Conservation (phyloP, 345 rosid genomes). For the Anacardium occidentale region DNA sequence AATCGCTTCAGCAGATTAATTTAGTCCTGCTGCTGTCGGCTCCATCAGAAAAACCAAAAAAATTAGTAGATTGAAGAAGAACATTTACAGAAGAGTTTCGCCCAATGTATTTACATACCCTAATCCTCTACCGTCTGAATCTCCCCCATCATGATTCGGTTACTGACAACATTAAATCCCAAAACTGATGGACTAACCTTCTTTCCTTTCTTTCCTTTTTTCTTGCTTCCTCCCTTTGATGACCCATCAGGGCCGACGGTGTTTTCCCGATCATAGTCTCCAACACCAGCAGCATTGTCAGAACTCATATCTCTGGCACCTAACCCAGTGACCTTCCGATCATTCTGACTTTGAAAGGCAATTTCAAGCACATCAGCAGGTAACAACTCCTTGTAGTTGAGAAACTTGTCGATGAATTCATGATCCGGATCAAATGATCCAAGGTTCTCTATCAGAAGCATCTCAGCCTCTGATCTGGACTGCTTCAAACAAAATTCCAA, state of each 20-base stretch:
- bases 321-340: conserved; percentile 37
- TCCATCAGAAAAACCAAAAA: conserved; percentile 23
- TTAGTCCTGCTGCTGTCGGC: conserved; percentile 35
- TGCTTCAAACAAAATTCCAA: conserved; percentile 91
- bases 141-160: conserved; percentile 99
- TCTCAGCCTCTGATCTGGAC: conserved; percentile 86
- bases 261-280: conserved; percentile 19
- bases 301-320: conserved; percentile 44
- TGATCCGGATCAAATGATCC: conserved; percentile 70
- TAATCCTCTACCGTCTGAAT: conserved; percentile 82
- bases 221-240: conserved; percentile 73
- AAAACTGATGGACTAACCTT: conserved; percentile 73
- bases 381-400: conserved; percentile 79
- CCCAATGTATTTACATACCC: conserved; percentile 52
- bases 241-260: conserved; percentile 37
- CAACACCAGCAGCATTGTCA: conserved; percentile 29
- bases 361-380: conserved; percentile 85
- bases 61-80: conserved; percentile 19
- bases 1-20: conserved; percentile 47
- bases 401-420: conserved; percentile 87
- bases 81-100: conserved; percentile 33
- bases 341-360: conserved; percentile 65
- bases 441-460: conserved; percentile 70
- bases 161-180: conserved; percentile 94
- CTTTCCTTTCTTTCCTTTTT: conserved; percentile 85